Percentiles rank a stretch among this genome's conserved stretches.
Evolutionary conservation across 306 rosid genomes (phyloP).

Genomic region (Rubus idaeus): DNA sequence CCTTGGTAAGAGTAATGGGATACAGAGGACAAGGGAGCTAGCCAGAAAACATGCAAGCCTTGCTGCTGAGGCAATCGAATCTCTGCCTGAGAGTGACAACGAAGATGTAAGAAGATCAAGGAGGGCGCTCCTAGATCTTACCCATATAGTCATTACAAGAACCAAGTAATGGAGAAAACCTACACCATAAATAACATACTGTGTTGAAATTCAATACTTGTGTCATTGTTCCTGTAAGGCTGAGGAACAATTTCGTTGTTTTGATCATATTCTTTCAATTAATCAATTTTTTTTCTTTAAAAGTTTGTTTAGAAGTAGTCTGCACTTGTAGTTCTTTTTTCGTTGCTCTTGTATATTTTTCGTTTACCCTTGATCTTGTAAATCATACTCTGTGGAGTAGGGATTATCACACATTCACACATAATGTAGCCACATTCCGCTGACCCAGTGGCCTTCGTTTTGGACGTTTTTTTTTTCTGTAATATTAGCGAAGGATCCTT

Average conservation of each 20-base stretch:
- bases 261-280: conserved; percentile 18
- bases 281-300: conserved; percentile 6
- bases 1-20: conserved; percentile 78
- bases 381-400: not conserved
- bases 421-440: not conserved
- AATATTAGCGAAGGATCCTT: too few relatives aligned
- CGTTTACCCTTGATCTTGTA: not conserved
- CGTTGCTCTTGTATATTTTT: not conserved
- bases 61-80: conserved; percentile 86
- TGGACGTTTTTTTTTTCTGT: not conserved
- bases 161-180: conserved; percentile 49
- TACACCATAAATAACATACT: not conserved
- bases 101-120: conserved; percentile 81
- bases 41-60: conserved; percentile 81
- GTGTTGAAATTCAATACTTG: not conserved
- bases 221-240: conserved; percentile 3
- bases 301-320: not conserved
- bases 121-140: conserved; percentile 80
- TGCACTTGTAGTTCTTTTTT: not conserved
- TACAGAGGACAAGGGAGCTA: conserved; percentile 80
- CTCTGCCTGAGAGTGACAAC: conserved; percentile 61
- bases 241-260: conserved; percentile 3
- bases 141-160: conserved; percentile 80
- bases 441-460: not conserved
- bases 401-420: not conserved